Evolutionary conservation across 768 basidiomycete species (phyloP).

Genomic region (Pulveroboletus sp.): DNA sequence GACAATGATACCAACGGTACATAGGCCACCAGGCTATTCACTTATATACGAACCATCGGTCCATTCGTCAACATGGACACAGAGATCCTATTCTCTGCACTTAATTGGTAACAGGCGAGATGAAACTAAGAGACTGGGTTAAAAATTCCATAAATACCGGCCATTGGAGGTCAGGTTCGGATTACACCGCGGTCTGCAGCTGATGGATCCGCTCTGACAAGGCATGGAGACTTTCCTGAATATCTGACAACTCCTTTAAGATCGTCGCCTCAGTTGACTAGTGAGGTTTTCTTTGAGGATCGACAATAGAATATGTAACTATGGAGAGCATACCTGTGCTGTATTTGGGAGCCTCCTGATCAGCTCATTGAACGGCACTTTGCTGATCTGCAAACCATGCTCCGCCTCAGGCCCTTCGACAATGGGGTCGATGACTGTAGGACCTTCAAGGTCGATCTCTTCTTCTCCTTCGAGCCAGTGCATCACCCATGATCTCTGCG

Average conservation of each 20-base stretch:
- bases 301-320: conserved; percentile 1
- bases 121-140: not conserved
- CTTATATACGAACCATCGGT: not conserved
- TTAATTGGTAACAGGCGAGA: not conserved
- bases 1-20: not conserved
- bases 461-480: conserved; percentile 61
- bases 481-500: conserved; percentile 59
- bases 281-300: not conserved
- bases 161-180: not conserved
- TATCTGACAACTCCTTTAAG: conserved; percentile 53
- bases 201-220: conserved; percentile 35
- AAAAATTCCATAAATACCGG: not conserved
- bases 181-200: conserved; percentile 14
- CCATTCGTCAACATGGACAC: not conserved
- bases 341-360: conserved; percentile 72
- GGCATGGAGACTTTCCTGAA: conserved; percentile 42
- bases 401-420: conserved; percentile 52
- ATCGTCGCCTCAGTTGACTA: conserved; percentile 71
- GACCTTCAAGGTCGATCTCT: conserved; percentile 53
- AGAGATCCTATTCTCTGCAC: not conserved
- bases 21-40: conserved; percentile 1
- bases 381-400: conserved; percentile 60
- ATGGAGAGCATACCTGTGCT: conserved; percentile 47
- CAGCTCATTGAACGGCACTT: conserved; percentile 63
- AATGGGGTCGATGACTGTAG: conserved; percentile 53